phyloP scores from a whole-genome alignment of 768 basidiomycete species.

The Mycena latifolia region DNA sequence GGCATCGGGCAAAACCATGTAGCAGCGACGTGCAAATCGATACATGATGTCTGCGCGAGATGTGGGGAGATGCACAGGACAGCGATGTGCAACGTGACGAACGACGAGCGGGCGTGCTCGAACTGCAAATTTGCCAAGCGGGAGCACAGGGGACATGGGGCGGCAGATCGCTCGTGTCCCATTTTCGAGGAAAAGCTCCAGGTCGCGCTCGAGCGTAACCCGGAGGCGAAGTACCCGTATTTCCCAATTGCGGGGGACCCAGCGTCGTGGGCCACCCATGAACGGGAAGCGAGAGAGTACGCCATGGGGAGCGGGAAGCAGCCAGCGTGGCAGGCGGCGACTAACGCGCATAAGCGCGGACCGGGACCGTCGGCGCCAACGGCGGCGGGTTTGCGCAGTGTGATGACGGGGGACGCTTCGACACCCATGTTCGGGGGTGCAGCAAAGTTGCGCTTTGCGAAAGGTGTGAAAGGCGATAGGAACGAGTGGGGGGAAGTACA shows the following conservation, averaged over 20 bases:
- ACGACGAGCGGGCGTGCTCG: slow-evolving; percentile 33
- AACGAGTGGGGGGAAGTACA: background rate
- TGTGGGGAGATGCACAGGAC: slow-evolving; percentile 40
- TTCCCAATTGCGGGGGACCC: slow-evolving; percentile 28
- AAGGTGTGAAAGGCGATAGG: background rate
- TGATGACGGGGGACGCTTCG: background rate
- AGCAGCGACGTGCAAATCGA: slow-evolving; percentile 30
- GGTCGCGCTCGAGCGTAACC: slow-evolving; percentile 18
- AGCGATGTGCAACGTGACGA: slow-evolving; percentile 22
- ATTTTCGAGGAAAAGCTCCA: slow-evolving; percentile 26
- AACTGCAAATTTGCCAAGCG: slow-evolving; percentile 39
- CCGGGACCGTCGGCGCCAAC: background rate
- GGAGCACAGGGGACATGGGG: slow-evolving; percentile 39
- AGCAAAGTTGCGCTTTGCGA: background rate
- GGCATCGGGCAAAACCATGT: slow-evolving; percentile 25
- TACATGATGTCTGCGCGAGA: slow-evolving; percentile 29
- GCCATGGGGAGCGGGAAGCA: background rate
- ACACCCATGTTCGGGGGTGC: background rate
- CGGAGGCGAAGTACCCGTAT: slow-evolving; percentile 36
- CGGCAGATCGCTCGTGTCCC: slow-evolving; percentile 43
- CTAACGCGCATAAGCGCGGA: background rate
- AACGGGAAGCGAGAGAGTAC: background rate
- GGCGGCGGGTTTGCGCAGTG: background rate
- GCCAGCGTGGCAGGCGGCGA: background rate
- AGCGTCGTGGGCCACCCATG: slow-evolving; percentile 16